Percentiles rank a stretch among this genome's conserved stretches.
phyloP scores from a whole-genome alignment of 768 basidiomycete genomes.

The Boletellus ananas region DNA sequence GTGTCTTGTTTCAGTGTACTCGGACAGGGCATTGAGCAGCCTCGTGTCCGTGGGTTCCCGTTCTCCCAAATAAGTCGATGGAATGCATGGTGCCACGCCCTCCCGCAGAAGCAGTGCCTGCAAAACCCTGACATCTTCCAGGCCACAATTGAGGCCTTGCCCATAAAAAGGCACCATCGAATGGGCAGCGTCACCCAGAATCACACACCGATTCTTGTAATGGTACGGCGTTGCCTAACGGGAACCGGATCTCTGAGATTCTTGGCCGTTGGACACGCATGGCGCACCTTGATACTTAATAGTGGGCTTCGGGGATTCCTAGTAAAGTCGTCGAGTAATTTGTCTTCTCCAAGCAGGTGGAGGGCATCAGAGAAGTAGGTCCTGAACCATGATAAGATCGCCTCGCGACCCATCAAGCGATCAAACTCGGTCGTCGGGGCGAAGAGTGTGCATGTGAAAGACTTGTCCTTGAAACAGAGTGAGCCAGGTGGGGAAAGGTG shows the following conservation, averaged over 20 bases:
- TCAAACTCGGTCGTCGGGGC: constrained; percentile 77
- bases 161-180: constrained; percentile 99
- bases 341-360: constrained; percentile 75
- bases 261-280: constrained; percentile 12
- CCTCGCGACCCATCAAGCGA: constrained; percentile 54
- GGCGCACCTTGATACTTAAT: constrained; percentile 84
- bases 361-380: constrained; percentile 87
- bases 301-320: constrained; percentile 85
- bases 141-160: constrained; percentile 95
- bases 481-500: constrained; percentile 26
- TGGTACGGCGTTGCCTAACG: constrained; percentile 81
- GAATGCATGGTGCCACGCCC: constrained; percentile 49
- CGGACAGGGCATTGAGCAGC: constrained; percentile 62
- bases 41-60: constrained; percentile 46
- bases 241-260: constrained; percentile 17
- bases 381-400: constrained; percentile 71
- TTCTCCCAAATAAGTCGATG: constrained; percentile 28
- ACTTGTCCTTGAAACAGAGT: constrained; percentile 67
- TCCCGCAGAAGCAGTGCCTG: constrained; percentile 69
- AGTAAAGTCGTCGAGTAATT: constrained; percentile 71
- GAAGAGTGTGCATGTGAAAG: constrained; percentile 97
- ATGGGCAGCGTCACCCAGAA: constrained; percentile 94
- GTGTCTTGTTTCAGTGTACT: constrained; percentile 79
- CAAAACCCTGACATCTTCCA: constrained; percentile 94
- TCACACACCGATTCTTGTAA: constrained; percentile 80